Conservation (phyloP, 345 rosid genomes). For the Arabidopsis thaliana region TAIR10.1 NC_003070.9:17100501-17101000, state of each 20-base stretch:
- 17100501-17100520: slow-evolving; percentile 52
- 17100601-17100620: slow-evolving; percentile 64
- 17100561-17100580: slow-evolving; percentile 61
- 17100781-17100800: slow-evolving; percentile 61
- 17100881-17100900: background rate
- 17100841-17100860: slow-evolving; percentile 10
- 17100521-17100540: slow-evolving; percentile 52
- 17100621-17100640: slow-evolving; percentile 55
- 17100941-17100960: slow-evolving; percentile 37
- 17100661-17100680: slow-evolving; percentile 52
- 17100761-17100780: slow-evolving; percentile 60
- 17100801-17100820: slow-evolving; percentile 77
- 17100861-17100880: slow-evolving; percentile 5
- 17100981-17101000: slow-evolving; percentile 81
- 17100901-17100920: slow-evolving; percentile 5
- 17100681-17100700: slow-evolving; percentile 57
- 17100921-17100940: background rate
- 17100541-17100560: slow-evolving; percentile 54
- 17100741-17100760: slow-evolving; percentile 65
- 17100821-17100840: slow-evolving; percentile 75
- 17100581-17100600: slow-evolving; percentile 71
- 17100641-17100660: slow-evolving; percentile 47
- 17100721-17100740: slow-evolving; percentile 56
- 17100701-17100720: slow-evolving; percentile 50
- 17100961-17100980: slow-evolving; percentile 57